Conservation (phyloP, 1,139 yeast genomes). For the Lodderomyces orthopsilosis region DNA sequence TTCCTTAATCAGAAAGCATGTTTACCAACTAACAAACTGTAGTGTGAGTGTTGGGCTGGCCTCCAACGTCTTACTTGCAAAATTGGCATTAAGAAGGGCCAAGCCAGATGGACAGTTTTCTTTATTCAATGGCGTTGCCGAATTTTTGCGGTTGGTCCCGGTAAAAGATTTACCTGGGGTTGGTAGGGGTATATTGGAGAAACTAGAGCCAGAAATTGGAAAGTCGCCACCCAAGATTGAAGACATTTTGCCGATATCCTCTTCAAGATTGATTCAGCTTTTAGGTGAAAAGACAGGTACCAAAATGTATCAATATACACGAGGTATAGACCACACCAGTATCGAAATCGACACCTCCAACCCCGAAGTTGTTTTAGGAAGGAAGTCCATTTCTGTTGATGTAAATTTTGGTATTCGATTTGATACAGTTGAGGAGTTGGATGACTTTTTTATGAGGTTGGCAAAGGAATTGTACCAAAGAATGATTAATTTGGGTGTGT, state of each 20-base stretch:
- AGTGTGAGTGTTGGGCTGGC: slow-evolving; percentile 79
- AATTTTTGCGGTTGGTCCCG: slow-evolving; percentile 42
- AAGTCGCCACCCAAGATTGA: slow-evolving; percentile 16
- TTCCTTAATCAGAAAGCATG: slow-evolving; percentile 39
- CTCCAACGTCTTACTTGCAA: slow-evolving; percentile 70
- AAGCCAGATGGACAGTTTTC: slow-evolving; percentile 72
- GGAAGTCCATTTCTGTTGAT: slow-evolving; percentile 84
- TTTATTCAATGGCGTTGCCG: slow-evolving; percentile 28
- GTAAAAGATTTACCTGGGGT: slow-evolving; percentile 78
- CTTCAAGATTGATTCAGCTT: slow-evolving; percentile 34
- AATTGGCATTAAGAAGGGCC: slow-evolving; percentile 69
- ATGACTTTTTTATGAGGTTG: slow-evolving; percentile 56
- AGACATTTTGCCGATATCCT: slow-evolving; percentile 38
- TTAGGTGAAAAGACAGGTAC: slow-evolving; percentile 73
- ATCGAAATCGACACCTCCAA: slow-evolving; percentile 49
- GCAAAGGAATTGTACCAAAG: slow-evolving; percentile 59
- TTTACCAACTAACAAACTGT: slow-evolving; percentile 54
- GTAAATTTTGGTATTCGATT: slow-evolving; percentile 90
- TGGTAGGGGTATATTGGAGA: slow-evolving; percentile 51
- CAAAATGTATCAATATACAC: slow-evolving; percentile 55
- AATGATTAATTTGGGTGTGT: slow-evolving; percentile 43
- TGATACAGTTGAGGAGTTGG: slow-evolving; percentile 56
- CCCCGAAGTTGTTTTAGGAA: slow-evolving; percentile 41
- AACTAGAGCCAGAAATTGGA: slow-evolving; percentile 11
- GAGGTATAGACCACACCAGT: slow-evolving; percentile 66